These are phyloP conservation scores for Candida boidinii DNA, from an alignment of 805 yeast genomes.

Conservation along the genomic window DNA sequence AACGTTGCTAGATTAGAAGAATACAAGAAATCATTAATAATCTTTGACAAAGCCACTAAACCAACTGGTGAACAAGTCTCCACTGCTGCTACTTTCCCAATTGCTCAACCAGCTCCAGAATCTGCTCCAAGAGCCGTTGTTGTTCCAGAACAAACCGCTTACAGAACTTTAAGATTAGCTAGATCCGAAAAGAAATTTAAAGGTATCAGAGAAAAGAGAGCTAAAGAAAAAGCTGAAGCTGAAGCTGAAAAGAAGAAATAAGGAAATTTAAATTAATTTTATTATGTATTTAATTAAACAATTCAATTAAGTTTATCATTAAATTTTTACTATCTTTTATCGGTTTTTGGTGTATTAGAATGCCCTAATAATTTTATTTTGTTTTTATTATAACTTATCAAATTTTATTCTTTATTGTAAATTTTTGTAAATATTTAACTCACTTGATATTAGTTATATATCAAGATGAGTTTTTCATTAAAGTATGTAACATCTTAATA, in stretches of 20 bases:
- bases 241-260: slow-evolving; percentile 99
- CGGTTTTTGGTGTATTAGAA: no score
- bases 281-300: background rate
- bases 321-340: no score
- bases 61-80: slow-evolving; percentile 73
- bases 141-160: slow-evolving; percentile 64
- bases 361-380: no score
- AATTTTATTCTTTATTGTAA: no score
- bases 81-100: slow-evolving; percentile 80
- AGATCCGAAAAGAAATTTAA: slow-evolving; percentile 88
- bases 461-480: no score
- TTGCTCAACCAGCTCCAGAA: slow-evolving; percentile 68
- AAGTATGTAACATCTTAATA: no score
- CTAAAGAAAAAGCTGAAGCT: slow-evolving; percentile 95
- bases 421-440: no score
- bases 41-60: slow-evolving; percentile 86
- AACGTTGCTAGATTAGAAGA: slow-evolving; percentile 96
- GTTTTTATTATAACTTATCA: no score
- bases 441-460: no score
- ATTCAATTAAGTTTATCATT: background rate
- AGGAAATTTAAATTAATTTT: slow-evolving; percentile 16
- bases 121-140: slow-evolving; percentile 85
- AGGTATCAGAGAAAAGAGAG: slow-evolving; percentile 98
- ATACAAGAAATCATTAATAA: slow-evolving; percentile 91
- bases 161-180: slow-evolving; percentile 91